Percentiles rank a stretch among this genome's conserved stretches.
Evolutionary conservation across 257 asterid genomes (phyloP).

Genomic region (Solanum rostratum): DNA sequence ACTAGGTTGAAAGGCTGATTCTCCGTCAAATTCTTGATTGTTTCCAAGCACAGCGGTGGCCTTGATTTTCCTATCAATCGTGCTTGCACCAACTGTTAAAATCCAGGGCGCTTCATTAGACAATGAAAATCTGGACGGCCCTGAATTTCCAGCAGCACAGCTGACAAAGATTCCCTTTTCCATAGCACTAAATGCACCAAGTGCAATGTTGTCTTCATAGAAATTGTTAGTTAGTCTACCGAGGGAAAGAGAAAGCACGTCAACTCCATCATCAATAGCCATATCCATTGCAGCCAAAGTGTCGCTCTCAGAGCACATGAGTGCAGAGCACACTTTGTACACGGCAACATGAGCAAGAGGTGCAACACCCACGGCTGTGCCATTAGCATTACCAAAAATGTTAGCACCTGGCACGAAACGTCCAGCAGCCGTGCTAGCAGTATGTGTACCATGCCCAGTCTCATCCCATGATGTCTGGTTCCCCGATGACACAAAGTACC

Average conservation of each 20-base stretch:
- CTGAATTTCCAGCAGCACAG: slow-evolving; percentile 22
- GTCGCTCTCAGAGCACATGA: slow-evolving; percentile 7
- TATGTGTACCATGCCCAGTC: slow-evolving; percentile 22
- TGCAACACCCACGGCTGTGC: slow-evolving; percentile 27
- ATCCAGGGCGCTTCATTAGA: slow-evolving; percentile 33
- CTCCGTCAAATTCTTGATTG: slow-evolving; percentile 3
- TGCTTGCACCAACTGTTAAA: slow-evolving; percentile 32
- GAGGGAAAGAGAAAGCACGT: slow-evolving; percentile 21
- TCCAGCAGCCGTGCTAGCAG: slow-evolving; percentile 22
- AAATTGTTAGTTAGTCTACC: slow-evolving; percentile 3
- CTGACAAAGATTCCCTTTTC: slow-evolving; percentile 21
- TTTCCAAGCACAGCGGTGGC: slow-evolving; percentile 19
- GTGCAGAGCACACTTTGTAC: slow-evolving; percentile 13
- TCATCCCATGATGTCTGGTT: neutral
- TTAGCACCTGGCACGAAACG: slow-evolving; percentile 10
- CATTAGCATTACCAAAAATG: slow-evolving; percentile 14
- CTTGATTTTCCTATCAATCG: slow-evolving; percentile 8
- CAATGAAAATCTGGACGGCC: slow-evolving; percentile 1
- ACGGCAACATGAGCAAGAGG: slow-evolving; percentile 24
- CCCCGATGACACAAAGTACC: neutral
- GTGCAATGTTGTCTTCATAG: slow-evolving; percentile 7
- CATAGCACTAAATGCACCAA: slow-evolving; percentile 20
- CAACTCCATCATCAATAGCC: slow-evolving; percentile 30
- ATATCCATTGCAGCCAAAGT: slow-evolving; percentile 24
- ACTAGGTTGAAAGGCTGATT: slow-evolving; percentile 12